phyloP scores from a whole-genome alignment of 352 stramenopile genomes.

The Globisporangium apiculatum region DNA sequence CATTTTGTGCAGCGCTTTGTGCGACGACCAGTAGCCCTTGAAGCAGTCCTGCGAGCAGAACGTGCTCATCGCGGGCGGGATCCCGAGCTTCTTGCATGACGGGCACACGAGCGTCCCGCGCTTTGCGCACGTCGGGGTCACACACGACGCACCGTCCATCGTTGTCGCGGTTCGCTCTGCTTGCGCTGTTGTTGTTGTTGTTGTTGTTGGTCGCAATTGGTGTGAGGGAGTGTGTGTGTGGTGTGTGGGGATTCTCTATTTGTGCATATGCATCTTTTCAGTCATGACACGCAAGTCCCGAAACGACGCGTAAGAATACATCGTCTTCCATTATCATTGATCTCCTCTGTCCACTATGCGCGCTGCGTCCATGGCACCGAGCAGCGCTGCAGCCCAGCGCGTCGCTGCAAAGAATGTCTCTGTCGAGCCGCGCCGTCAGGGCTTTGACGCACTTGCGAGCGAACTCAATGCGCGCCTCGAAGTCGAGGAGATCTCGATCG shows the following conservation, averaged over 20 bases:
- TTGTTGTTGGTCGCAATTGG: not conserved
- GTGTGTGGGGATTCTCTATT: not conserved
- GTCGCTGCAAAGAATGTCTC: not conserved
- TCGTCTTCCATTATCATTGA: not conserved
- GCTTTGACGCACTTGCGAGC: slow-evolving; percentile 6
- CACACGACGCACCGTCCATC: slow-evolving; percentile 32
- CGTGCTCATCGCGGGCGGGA: slow-evolving; percentile 76
- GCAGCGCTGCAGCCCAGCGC: not conserved
- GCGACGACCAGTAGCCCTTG: slow-evolving; percentile 91
- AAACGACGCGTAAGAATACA: not conserved
- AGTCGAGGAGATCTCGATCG: slow-evolving; percentile 1
- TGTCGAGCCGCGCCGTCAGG: slow-evolving; percentile 6
- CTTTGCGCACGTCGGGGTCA: slow-evolving; percentile 75
- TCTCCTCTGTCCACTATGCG: not conserved
- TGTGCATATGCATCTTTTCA: not conserved
- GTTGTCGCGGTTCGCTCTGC: not conserved
- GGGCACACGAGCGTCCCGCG: slow-evolving; percentile 83
- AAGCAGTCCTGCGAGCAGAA: slow-evolving; percentile 97
- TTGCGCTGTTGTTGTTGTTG: not conserved
- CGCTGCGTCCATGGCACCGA: not conserved
- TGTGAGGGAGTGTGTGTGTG: not conserved
- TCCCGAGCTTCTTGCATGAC: slow-evolving; percentile 88
- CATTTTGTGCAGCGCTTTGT: slow-evolving; percentile 96
- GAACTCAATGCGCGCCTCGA: slow-evolving; percentile 7
- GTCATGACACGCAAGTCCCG: not conserved